phyloP scores from a whole-genome alignment of 139 green algal species.

The Chlorella sp. region DNA sequence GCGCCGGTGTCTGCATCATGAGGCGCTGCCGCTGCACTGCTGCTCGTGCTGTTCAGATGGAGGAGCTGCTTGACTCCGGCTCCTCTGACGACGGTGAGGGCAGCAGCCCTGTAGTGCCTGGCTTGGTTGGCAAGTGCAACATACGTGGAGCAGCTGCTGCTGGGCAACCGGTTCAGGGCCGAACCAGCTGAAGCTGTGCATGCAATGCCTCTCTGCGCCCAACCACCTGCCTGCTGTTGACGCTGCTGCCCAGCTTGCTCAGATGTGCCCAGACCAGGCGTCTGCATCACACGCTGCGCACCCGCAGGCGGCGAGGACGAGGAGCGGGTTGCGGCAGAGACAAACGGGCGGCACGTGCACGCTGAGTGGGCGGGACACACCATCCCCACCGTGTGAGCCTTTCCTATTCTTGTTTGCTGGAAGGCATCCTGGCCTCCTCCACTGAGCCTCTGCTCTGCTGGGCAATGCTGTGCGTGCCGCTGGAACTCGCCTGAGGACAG shows the following conservation, averaged over 20 bases:
- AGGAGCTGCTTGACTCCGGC: no score
- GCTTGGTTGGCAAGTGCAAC: no score
- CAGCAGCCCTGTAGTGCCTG: no score
- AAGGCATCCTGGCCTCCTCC: background rate
- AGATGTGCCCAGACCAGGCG: no score
- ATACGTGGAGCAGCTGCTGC: background rate
- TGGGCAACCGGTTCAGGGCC: background rate
- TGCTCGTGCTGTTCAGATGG: no score
- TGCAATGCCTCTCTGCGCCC: background rate
- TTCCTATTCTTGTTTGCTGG: background rate
- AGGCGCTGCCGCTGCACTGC: no score
- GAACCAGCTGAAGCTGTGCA: background rate
- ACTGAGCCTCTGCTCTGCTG: background rate
- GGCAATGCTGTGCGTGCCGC: background rate
- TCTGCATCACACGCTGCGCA: background rate
- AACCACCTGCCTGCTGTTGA: no score
- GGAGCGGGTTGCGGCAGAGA: background rate
- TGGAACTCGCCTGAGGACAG: no score
- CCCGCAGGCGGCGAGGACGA: background rate
- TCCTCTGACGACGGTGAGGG: no score
- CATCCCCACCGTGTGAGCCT: conserved; percentile 5
- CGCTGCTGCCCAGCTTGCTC: no score
- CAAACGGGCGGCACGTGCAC: background rate
- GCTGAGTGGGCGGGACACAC: background rate
- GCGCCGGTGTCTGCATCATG: no score